Conservation (phyloP, 768 basidiomycete genomes). For the Paxillus ammoniavirescens region DNA sequence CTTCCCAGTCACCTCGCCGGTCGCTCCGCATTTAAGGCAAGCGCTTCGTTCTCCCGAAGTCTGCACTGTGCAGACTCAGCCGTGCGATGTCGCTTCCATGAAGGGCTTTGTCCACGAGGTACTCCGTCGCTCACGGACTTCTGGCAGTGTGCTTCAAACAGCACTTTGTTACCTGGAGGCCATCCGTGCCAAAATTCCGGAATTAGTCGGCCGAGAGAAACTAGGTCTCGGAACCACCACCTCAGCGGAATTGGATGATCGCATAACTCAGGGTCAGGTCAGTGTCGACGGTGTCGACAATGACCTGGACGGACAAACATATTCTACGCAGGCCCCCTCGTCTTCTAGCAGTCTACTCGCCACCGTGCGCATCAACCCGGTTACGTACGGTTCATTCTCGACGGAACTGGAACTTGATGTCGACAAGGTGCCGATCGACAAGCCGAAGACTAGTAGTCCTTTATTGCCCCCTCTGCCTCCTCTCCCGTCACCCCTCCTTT, state of each 20-base stretch:
- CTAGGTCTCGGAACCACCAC: constrained; percentile 39
- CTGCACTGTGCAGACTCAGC: constrained; percentile 13
- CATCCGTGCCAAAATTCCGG: constrained; percentile 68
- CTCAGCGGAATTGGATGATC: constrained; percentile 41
- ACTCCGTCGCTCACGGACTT: constrained; percentile 80
- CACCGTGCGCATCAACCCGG: constrained; percentile 43
- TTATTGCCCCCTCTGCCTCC: constrained; percentile 35
- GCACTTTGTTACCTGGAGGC: constrained; percentile 88
- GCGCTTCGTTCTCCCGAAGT: constrained; percentile 19
- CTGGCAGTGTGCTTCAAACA: constrained; percentile 80
- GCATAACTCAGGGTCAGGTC: constrained; percentile 43
- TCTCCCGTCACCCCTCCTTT: constrained; percentile 80
- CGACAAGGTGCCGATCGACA: constrained; percentile 8
- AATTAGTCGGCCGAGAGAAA: constrained; percentile 53
- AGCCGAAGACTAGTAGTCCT: constrained; percentile 13
- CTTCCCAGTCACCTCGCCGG: constrained; percentile 26
- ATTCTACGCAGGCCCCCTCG: constrained; percentile 5
- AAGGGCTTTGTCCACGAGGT: constrained; percentile 87
- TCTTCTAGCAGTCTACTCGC: constrained; percentile 33
- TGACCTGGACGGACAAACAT: constrained; percentile 24
- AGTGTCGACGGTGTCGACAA: constrained; percentile 42
- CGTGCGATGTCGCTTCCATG: constrained; percentile 51
- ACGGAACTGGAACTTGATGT: constrained; percentile 11
- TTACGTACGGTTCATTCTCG: constrained; percentile 20
- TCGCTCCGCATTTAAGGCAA: constrained; percentile 27